Percentiles rank a stretch among this genome's conserved stretches.
Evolutionary conservation across 2,329 filamentous ascomycete genomes (phyloP).

Genomic region (Trichoderma simmonsii): DNA sequence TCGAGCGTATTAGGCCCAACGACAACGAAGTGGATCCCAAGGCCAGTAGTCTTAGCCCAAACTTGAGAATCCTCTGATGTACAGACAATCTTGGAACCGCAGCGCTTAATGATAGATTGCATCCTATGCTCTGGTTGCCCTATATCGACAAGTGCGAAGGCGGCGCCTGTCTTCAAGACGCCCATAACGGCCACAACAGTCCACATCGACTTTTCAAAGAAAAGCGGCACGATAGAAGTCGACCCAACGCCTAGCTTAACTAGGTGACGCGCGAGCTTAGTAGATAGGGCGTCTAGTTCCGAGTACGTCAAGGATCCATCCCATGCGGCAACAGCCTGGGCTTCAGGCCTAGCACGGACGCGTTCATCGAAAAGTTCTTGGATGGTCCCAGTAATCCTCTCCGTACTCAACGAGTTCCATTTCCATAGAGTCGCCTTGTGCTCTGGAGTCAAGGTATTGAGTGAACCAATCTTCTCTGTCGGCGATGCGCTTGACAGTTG

Average conservation of each 20-base stretch:
- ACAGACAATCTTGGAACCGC: too few species aligned
- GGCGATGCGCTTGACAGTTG: too few species aligned
- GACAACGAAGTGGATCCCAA: too few species aligned
- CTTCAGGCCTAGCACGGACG: background rate
- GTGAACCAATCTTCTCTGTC: too few species aligned
- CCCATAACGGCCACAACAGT: background rate
- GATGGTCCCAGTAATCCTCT: background rate
- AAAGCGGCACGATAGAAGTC: background rate
- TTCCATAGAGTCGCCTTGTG: too few species aligned
- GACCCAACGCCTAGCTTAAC: background rate
- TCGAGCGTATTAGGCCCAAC: too few species aligned
- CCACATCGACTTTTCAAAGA: background rate
- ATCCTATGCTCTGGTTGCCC: too few species aligned
- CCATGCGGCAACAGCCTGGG: background rate
- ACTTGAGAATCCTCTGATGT: too few species aligned
- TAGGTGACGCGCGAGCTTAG: background rate
- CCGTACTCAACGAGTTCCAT: too few species aligned
- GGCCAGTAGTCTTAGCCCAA: too few species aligned
- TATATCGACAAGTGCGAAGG: background rate
- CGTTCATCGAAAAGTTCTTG: background rate
- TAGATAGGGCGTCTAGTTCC: background rate
- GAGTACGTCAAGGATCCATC: background rate
- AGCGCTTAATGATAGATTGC: too few species aligned
- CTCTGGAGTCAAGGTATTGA: too few species aligned
- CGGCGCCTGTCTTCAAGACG: background rate